A percentile compares a stretch with the other conserved stretches of the same genome.
Evolutionary conservation across 1,139 yeast genomes (phyloP).

Genomic region (Pichia sp.): DNA sequence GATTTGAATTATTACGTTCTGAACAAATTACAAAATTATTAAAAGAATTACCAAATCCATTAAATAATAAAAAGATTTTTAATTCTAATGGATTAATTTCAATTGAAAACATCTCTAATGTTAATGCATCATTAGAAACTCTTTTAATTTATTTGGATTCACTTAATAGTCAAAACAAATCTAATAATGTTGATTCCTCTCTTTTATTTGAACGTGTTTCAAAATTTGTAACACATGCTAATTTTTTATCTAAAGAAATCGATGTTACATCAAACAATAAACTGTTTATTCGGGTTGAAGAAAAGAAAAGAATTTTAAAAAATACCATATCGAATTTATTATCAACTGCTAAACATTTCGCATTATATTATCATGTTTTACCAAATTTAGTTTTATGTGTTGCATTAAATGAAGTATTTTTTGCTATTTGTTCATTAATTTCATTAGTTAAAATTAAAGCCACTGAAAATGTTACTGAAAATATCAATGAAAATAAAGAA

Average conservation of each 20-base stretch:
- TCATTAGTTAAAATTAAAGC: slow-evolving; percentile 47
- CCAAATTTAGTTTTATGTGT: slow-evolving; percentile 74
- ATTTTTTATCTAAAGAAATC: slow-evolving; percentile 33
- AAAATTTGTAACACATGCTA: slow-evolving; percentile 43
- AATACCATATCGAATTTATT: slow-evolving; percentile 73
- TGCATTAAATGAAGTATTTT: slow-evolving; percentile 69
- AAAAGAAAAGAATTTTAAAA: slow-evolving; percentile 31
- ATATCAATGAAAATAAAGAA: background rate
- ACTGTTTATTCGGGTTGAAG: slow-evolving; percentile 16
- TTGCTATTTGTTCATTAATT: slow-evolving; percentile 66
- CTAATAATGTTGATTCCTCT: slow-evolving; percentile 31
- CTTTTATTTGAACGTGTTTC: slow-evolving; percentile 51
- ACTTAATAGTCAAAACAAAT: no score
- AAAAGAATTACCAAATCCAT: background rate
- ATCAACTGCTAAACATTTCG: slow-evolving; percentile 73
- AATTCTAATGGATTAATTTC: slow-evolving; percentile 39
- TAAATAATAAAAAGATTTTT: slow-evolving; percentile 8
- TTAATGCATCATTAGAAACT: slow-evolving; percentile 44
- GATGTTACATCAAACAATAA: slow-evolving; percentile 29
- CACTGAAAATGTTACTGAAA: slow-evolving; percentile 23
- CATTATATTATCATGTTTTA: slow-evolving; percentile 54
- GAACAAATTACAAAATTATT: slow-evolving; percentile 16
- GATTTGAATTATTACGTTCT: slow-evolving; percentile 39
- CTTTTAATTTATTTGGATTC: slow-evolving; percentile 35
- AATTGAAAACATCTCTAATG: slow-evolving; percentile 38